phyloP scores from a whole-genome alignment of 2,329 filamentous ascomycete genomes.

The Magnaporthiopsis rhizophila region DNA sequence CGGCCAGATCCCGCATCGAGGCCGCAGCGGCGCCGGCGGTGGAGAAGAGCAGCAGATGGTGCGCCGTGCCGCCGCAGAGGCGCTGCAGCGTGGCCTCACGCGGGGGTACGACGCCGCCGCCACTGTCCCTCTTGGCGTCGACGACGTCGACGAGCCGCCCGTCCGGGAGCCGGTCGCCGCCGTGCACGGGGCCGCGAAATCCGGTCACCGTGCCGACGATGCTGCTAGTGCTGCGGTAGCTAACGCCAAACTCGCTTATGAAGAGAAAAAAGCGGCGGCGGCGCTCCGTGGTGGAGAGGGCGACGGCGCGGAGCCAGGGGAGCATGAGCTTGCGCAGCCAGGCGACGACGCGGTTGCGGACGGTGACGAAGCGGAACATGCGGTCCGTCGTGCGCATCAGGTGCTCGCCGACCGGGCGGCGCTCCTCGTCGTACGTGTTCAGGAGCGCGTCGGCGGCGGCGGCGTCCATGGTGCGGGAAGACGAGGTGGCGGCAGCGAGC shows the following conservation, averaged over 20 bases:
- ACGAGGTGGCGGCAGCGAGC: constrained; percentile 29
- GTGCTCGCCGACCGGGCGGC: constrained; percentile 20
- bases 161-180: constrained; percentile 39
- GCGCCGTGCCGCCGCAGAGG: constrained; percentile 17
- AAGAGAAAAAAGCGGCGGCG: constrained; percentile 23
- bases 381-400: constrained; percentile 25
- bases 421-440: constrained; percentile 38
- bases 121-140: neutral
- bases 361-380: constrained; percentile 29
- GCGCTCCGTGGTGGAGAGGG: constrained; percentile 17
- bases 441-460: constrained; percentile 29
- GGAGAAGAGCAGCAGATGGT: constrained; percentile 26
- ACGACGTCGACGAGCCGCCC: constrained; percentile 18
- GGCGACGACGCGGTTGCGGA: constrained; percentile 22
- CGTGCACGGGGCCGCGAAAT: constrained; percentile 27
- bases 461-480: constrained; percentile 1
- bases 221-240: constrained; percentile 32
- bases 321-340: constrained; percentile 31
- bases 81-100: constrained; percentile 15
- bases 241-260: constrained; percentile 32
- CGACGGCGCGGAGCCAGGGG: constrained; percentile 28
- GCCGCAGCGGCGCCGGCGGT: constrained; percentile 11
- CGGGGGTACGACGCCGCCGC: neutral
- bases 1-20: constrained; percentile 14
- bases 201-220: constrained; percentile 25